Percentiles rank a stretch among this genome's conserved stretches.
Conservation (phyloP, 2,329 filamentous ascomycete genomes). For the Leptographium radiaticola region DNA sequence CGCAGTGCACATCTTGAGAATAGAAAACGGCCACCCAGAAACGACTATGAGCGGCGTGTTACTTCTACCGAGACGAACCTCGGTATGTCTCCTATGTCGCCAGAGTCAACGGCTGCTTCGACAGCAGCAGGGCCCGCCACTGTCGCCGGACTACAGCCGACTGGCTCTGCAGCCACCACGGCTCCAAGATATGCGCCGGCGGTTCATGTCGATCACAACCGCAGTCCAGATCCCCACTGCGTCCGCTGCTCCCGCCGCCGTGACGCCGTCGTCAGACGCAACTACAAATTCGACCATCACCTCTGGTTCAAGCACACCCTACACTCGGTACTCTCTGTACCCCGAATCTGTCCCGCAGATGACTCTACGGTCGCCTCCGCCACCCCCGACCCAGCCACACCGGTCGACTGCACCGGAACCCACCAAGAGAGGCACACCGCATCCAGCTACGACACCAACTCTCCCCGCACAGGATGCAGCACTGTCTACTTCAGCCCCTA, state of each 20-base stretch:
- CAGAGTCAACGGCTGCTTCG: conserved; percentile 25
- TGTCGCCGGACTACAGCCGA: conserved; percentile 17
- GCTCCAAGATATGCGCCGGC: conserved; percentile 17
- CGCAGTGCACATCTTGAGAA: conserved; percentile 24
- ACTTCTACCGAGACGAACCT: conserved; percentile 21
- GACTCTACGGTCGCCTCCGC: conserved; percentile 6
- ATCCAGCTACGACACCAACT: not conserved
- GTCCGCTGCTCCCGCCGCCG: not conserved
- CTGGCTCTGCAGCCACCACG: conserved; percentile 14
- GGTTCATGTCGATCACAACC: conserved; percentile 28
- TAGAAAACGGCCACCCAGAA: no score
- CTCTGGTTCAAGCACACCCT: conserved; percentile 7
- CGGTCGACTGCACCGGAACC: not conserved
- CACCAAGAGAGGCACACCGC: not conserved
- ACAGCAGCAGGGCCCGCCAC: conserved; percentile 19
- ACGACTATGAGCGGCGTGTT: conserved; percentile 11
- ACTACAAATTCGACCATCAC: not conserved
- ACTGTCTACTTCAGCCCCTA: not conserved
- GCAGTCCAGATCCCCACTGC: conserved; percentile 26
- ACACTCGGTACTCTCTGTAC: conserved; percentile 10
- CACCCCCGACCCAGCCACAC: not conserved
- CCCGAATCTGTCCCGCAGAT: not conserved
- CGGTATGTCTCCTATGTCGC: conserved; percentile 26
- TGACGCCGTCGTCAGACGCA: not conserved
- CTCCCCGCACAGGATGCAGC: not conserved